Evolutionary conservation across 2,329 filamentous ascomycete species (phyloP).

Genomic region (Aspergillus sp.): DNA sequence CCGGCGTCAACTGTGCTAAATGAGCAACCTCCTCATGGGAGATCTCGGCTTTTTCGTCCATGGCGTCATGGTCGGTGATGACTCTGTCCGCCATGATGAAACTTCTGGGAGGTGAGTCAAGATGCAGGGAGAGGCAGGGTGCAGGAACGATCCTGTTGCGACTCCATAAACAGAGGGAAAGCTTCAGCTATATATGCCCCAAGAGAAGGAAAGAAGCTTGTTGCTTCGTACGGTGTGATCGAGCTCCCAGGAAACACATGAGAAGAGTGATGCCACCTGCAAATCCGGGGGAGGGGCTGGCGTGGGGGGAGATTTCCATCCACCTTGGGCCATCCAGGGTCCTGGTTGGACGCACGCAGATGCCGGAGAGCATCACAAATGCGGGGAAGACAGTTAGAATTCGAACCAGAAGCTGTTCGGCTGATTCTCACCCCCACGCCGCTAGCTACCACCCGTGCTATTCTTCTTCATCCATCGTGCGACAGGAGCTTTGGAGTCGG

Average conservation of each 20-base stretch:
- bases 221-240: neutral
- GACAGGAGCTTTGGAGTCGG: neutral
- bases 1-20: conserved; percentile 24
- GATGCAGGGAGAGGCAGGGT: neutral
- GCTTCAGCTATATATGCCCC: neutral
- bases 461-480: neutral
- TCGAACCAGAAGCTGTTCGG: neutral
- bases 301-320: neutral
- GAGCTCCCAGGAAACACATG: neutral
- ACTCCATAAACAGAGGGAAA: neutral
- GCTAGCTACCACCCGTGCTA: neutral
- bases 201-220: neutral
- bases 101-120: neutral
- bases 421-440: neutral
- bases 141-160: neutral
- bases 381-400: neutral
- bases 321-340: neutral
- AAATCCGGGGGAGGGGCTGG: neutral
- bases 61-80: conserved; percentile 18
- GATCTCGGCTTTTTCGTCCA: conserved; percentile 22
- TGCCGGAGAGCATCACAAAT: neutral
- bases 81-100: conserved; percentile 7
- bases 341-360: neutral
- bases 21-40: conserved; percentile 40
- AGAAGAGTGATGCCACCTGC: neutral